These are phyloP conservation scores for Fraxinus ornus DNA, from an alignment of 305 asterid species.

Conservation along the genomic window DNA sequence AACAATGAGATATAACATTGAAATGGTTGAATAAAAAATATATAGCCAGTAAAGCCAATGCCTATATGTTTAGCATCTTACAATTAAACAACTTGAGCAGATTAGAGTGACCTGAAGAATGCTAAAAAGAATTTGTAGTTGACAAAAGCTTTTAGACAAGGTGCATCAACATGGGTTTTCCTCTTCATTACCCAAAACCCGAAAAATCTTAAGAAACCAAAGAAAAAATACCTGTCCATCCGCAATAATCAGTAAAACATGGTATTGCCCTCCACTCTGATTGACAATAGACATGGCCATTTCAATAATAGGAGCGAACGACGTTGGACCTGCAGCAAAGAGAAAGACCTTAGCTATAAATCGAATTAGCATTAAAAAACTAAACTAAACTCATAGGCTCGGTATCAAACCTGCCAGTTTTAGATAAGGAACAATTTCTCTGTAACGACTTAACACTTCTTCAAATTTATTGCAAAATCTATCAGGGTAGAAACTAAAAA, in stretches of 20 bases:
- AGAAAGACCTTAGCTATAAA: slow-evolving; percentile 4
- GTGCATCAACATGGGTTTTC: background rate
- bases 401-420: slow-evolving; percentile 54
- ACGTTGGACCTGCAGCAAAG: slow-evolving; percentile 48
- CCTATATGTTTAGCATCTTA: background rate
- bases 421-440: slow-evolving; percentile 47
- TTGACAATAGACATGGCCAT: slow-evolving; percentile 60
- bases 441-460: slow-evolving; percentile 51
- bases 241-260: slow-evolving; percentile 55
- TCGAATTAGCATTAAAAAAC: slow-evolving; percentile 10
- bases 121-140: background rate
- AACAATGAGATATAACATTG: background rate
- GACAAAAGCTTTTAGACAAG: background rate
- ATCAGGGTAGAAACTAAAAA: slow-evolving; percentile 55
- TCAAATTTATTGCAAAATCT: slow-evolving; percentile 55
- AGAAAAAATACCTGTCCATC: slow-evolving; percentile 52
- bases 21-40: background rate
- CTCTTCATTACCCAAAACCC: background rate
- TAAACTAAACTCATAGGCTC: slow-evolving; percentile 10
- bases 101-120: background rate
- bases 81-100: background rate
- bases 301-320: slow-evolving; percentile 58
- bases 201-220: background rate
- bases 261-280: slow-evolving; percentile 58
- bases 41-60: background rate